A percentile compares a stretch with the other conserved stretches of the same genome.
Evolutionary conservation across 345 rosid species (phyloP).

Genomic region (Salix brachista): DNA sequence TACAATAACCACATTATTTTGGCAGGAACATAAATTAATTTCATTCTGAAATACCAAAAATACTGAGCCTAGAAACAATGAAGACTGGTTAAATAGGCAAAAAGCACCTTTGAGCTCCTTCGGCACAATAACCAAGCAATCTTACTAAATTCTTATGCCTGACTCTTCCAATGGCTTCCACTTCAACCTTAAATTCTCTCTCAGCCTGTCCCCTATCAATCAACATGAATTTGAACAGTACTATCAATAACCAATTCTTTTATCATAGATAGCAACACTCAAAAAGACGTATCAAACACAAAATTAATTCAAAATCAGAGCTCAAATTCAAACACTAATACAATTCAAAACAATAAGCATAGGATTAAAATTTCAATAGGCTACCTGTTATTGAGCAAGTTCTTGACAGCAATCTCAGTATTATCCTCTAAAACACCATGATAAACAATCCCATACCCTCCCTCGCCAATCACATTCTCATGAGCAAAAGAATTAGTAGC

Average conservation of each 20-base stretch:
- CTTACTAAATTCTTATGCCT: slow-evolving; percentile 89
- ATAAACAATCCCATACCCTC: slow-evolving; percentile 94
- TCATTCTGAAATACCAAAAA: background rate
- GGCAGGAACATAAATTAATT: background rate
- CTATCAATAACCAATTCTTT: background rate
- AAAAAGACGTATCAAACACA: background rate
- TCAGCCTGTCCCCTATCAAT: slow-evolving; percentile 85
- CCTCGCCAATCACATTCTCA: slow-evolving; percentile 87
- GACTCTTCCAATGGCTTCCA: slow-evolving; percentile 89
- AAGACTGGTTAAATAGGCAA: background rate
- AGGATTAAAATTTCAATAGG: background rate
- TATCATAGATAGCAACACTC: background rate
- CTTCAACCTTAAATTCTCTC: slow-evolving; percentile 89
- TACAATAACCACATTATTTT: background rate
- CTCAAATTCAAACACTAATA: background rate
- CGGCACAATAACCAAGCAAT: slow-evolving; percentile 88
- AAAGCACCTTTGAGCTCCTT: slow-evolving; percentile 87
- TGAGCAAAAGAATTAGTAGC: slow-evolving; percentile 66
- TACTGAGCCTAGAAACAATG: background rate
- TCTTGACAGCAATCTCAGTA: slow-evolving; percentile 75
- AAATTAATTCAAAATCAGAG: background rate
- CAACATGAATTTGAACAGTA: background rate
- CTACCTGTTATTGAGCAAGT: slow-evolving; percentile 85
- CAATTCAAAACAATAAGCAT: background rate
- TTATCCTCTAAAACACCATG: slow-evolving; percentile 66